Evolutionary conservation across 768 basidiomycete genomes (phyloP), one percentile per base, ranked within the genome.

Genomic region (Pisolithus sp.): DNA sequence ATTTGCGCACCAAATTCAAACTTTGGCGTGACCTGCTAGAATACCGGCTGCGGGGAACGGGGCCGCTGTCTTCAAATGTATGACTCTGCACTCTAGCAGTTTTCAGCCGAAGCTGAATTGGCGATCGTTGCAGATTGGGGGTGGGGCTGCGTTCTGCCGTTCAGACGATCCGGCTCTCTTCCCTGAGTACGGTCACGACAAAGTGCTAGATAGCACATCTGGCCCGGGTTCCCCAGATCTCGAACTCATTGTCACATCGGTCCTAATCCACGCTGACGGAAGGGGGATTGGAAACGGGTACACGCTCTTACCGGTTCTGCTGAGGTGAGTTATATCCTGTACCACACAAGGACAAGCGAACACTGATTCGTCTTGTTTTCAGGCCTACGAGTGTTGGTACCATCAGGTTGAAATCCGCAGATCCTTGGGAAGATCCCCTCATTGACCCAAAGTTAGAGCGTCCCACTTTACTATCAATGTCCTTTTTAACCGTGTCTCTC

Each of bases 51-150:
- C 68, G 64, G 10, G 67, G 72, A 2, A 74, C 66, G 3, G 85
- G 85, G 0, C 74, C 78, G 2, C 51, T 86, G 28, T 62, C 80
- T 1, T 72, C 67, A 7, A 85, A 83, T 51, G 85, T 85, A 46
- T 13, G 63, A 23, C n/a, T 5, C 10, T 52, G 49, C 36, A 20
- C 7, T 37, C 4, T 18, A 4, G 10, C 42, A 13, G 13, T 9
- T 24, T 2, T 41, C 17, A 17, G 28, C 40, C 17, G 8, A n/a
- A 34, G n/a, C 50, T 57, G n/a, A 2, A 63, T 39, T 17, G n/a
- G 17, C 21, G 18, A 45, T 7, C 28, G 2, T 24, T 28, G 8
- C 24, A 70, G 69, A 2, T 53, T 3, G 69, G 57, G 23, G 69
- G 69, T 46, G 53, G 59, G 5, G 69, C 44, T 20, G 53, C 67